Evolutionary conservation across 768 basidiomycete genomes (phyloP).

Genomic region (Coprinellus aureogranulatus): DNA sequence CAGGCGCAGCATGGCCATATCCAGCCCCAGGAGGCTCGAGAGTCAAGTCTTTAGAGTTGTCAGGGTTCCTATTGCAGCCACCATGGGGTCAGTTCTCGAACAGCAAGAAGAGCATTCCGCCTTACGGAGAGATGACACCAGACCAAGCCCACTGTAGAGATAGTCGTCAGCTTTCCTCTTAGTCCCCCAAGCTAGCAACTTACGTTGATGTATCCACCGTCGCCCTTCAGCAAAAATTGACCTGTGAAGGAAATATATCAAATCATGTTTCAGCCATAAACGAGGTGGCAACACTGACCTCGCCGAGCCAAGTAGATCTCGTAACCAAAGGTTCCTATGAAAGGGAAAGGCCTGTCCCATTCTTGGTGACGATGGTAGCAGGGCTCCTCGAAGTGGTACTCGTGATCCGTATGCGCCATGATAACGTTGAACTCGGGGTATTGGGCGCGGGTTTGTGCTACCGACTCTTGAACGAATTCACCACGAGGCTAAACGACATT

Average conservation of each 20-base stretch:
- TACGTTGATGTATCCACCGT: slow-evolving; percentile 1
- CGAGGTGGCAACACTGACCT: too few species aligned
- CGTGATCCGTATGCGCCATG: slow-evolving; percentile 2
- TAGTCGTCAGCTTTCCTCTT: background rate
- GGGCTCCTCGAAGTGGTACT: background rate
- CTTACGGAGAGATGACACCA: background rate
- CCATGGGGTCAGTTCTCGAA: too few species aligned
- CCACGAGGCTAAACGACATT: too few species aligned
- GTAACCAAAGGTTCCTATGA: slow-evolving; percentile 3
- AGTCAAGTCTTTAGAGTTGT: background rate
- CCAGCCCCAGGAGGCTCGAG: background rate
- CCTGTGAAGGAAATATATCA: too few species aligned
- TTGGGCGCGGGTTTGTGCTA: background rate
- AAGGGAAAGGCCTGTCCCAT: slow-evolving; percentile 1
- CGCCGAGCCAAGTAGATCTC: slow-evolving; percentile 1
- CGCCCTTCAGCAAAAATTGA: background rate
- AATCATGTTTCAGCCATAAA: too few species aligned
- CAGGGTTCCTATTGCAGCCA: too few species aligned
- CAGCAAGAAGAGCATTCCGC: too few species aligned
- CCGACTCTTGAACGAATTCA: too few species aligned
- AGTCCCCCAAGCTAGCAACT: background rate
- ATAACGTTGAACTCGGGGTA: slow-evolving; percentile 3
- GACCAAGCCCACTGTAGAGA: background rate
- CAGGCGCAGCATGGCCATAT: background rate
- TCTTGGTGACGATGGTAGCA: slow-evolving; percentile 2